Evolutionary conservation across 371 early-diverging fungal species (phyloP).

Genomic region (Umbelopsis sp.): DNA sequence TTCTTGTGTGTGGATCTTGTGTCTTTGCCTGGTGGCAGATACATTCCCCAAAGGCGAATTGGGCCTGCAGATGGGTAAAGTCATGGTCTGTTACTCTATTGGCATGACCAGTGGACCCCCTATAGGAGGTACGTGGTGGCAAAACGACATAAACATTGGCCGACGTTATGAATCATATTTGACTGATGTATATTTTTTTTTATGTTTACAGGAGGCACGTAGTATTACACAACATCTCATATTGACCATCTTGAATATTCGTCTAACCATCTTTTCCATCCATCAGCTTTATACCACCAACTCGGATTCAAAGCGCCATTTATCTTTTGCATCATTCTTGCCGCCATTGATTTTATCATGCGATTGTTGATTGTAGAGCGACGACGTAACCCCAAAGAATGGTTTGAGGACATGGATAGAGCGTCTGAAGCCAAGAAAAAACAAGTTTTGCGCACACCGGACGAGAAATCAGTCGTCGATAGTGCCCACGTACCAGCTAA

Average conservation of each 20-base stretch:
- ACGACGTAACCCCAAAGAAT: constrained; percentile 44
- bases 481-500: not conserved
- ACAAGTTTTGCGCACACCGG: not conserved
- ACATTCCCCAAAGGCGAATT: constrained; percentile 58
- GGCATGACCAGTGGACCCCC: constrained; percentile 69
- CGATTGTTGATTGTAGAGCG: constrained; percentile 58
- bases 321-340: constrained; percentile 68
- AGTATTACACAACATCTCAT: too few species aligned
- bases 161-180: too few species aligned
- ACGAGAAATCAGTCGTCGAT: not conserved
- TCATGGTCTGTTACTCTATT: constrained; percentile 63
- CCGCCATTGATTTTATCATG: constrained; percentile 58
- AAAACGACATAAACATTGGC: not conserved
- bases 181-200: too few species aligned
- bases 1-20: constrained; percentile 69
- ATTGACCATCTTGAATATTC: too few species aligned
- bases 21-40: constrained; percentile 64
- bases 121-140: constrained; percentile 51
- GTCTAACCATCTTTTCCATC: not conserved
- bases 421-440: not conserved
- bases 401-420: constrained; percentile 31
- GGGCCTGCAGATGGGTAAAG: constrained; percentile 68
- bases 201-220: too few species aligned
- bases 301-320: constrained; percentile 73
- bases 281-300: constrained; percentile 56